Evolutionary conservation across 805 yeast species (phyloP).

Genomic region (Candida ortonii): DNA sequence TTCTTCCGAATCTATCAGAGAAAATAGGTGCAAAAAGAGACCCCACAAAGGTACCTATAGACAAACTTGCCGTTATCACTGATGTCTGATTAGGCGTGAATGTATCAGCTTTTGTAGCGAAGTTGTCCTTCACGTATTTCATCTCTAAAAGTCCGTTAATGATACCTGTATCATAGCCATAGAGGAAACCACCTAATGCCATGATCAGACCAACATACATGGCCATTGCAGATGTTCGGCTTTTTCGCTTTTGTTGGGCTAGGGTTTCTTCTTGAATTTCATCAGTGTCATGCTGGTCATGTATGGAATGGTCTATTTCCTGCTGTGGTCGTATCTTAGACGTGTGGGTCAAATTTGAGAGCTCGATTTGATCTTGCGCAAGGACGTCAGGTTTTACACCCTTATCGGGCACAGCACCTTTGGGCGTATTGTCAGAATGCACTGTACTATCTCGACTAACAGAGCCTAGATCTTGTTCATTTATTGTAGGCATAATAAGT

Average conservation of each 20-base stretch:
- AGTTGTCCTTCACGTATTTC: conserved; percentile 56
- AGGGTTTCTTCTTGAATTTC: background rate
- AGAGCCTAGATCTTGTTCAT: too few species aligned
- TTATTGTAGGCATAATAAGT: too few species aligned
- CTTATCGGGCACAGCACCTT: too few species aligned
- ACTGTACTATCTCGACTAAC: too few species aligned
- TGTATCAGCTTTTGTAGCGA: conserved; percentile 44
- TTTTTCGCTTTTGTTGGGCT: conserved; percentile 11
- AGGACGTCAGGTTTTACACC: too few species aligned
- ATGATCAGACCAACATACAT: conserved; percentile 74
- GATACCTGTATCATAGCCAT: conserved; percentile 88
- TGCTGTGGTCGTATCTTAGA: too few species aligned
- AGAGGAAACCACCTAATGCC: conserved; percentile 87
- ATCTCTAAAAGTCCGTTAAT: conserved; percentile 78
- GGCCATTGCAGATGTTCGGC: conserved; percentile 57
- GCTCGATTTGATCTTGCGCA: too few species aligned
- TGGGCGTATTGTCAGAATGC: too few species aligned
- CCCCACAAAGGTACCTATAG: conserved; percentile 78
- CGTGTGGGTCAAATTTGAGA: too few species aligned
- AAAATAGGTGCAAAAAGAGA: conserved; percentile 55
- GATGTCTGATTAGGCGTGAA: conserved; percentile 67
- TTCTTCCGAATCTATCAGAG: conserved; percentile 73
- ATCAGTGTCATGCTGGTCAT: background rate
- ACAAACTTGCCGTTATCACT: conserved; percentile 71
- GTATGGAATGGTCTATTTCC: too few species aligned